Evolutionary conservation across 176 grass and related monocot genomes (phyloP).

Genomic region (Eleusine coracana): DNA sequence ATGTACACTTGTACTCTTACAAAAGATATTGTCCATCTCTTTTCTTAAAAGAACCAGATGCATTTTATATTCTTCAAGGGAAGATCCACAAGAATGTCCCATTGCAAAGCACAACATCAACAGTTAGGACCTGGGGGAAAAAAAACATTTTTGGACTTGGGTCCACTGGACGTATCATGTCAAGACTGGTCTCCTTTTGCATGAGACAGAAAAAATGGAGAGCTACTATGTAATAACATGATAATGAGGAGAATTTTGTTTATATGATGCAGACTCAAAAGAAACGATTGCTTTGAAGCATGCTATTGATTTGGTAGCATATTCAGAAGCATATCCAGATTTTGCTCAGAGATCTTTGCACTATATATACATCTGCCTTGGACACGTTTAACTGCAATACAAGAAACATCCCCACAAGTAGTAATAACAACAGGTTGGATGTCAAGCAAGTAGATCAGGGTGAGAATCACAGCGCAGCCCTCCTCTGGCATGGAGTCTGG

Average conservation of each 20-base stretch:
- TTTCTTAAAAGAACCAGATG: conserved; percentile 38
- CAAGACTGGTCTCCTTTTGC: not conserved
- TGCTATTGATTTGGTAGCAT: conserved; percentile 17
- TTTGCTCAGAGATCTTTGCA: not conserved
- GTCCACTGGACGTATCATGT: conserved; percentile 8
- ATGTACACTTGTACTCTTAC: not conserved
- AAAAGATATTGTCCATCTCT: conserved; percentile 24
- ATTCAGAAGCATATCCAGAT: conserved; percentile 43
- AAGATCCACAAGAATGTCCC: conserved; percentile 49
- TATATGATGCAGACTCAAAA: conserved; percentile 24
- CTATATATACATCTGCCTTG: conserved; percentile 17
- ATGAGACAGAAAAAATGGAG: not conserved
- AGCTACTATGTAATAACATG: not conserved
- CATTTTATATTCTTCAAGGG: conserved; percentile 16
- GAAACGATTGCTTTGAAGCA: conserved; percentile 7
- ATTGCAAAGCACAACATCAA: conserved; percentile 20
- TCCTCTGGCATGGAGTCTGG: conserved; percentile 51
- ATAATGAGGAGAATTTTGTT: not conserved
- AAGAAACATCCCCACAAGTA: not conserved
- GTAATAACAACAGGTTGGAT: not conserved
- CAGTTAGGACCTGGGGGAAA: not conserved
- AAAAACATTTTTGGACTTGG: not conserved
- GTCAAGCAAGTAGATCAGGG: conserved; percentile 25
- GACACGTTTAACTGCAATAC: not conserved
- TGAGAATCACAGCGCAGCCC: conserved; percentile 65